Base-by-base conservation (phyloP, 495 filamentous ascomycete species). In the Hypoxylon intermedium region DNA sequence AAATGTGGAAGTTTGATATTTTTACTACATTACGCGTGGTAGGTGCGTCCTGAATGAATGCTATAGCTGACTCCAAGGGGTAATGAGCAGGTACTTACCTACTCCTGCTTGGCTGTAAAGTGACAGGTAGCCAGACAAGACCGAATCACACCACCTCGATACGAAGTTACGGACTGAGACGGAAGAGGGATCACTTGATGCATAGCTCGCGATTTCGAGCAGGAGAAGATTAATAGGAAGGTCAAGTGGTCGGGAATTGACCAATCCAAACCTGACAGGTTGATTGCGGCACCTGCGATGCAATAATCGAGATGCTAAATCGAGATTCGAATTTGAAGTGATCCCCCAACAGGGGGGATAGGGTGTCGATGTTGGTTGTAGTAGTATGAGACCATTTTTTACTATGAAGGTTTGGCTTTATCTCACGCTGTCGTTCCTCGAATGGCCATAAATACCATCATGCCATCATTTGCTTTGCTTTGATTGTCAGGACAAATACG, bases 211-310 rank as follows among this genome's bases (percentile, higher is more conserved):
- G 13, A 11, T 7, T 30, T 56, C 19, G 34, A 53, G 19, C 46
- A 28, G 48, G 36, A 53, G 13, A 18, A 23, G 16, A 38, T 15
- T 26, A 36, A 33, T 24, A 52, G 5, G 51, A 53, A 33, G 34
- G 24, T 2, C 31, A 12, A 38, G 45, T 16, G 40, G 19, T 31
- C 28, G 16, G 36, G 18, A 9, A 33, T 36, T 19, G 18, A 26
- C 52, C 59, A 63, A 63, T 63, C 59, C 18, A 21, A 31, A 30
- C 15, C 30, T 41, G 36, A 51, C 37, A 23, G 44, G 26, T 62
- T 31, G 44, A 41, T 21, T 16, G 30, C 23, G 21, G 20, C 12
- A 26, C 31, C 41, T 53, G 46, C 51, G 40, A 50, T 33, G 56
- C 33, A 46, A 53, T 30, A 24, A 26, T 6, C 51, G 51, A 51